Conservation (phyloP, 2,329 filamentous ascomycete genomes). For the Blastomyces emzantsi region DNA sequence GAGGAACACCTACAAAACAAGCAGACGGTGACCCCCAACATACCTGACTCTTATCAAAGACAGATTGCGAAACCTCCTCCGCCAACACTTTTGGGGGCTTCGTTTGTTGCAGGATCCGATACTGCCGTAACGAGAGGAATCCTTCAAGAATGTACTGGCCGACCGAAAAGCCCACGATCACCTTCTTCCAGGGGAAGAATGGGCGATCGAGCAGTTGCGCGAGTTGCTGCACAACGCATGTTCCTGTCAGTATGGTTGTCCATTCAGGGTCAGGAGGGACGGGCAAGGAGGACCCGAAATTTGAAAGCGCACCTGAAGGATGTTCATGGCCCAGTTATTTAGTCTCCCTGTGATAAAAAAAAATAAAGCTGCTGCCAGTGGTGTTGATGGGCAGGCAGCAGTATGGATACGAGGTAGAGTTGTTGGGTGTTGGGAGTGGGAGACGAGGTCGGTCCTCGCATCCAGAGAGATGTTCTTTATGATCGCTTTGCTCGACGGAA, state of each 20-base stretch:
- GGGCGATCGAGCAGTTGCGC: conserved; percentile 82
- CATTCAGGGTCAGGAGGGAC: not conserved
- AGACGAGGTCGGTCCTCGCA: no score
- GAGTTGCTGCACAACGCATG: conserved; percentile 46
- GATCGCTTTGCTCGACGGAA: not conserved
- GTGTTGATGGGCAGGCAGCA: not conserved
- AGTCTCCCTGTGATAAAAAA: not conserved
- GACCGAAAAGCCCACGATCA: conserved; percentile 89
- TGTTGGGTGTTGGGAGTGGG: not conserved
- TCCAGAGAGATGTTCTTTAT: not conserved
- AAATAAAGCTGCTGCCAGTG: conserved; percentile 1
- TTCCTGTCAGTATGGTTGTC: not conserved
- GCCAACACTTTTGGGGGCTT: conserved; percentile 78
- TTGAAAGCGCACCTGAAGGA: conserved; percentile 26
- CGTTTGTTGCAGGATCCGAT: conserved; percentile 69
- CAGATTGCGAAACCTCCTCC: conserved; percentile 78
- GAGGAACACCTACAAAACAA: not conserved
- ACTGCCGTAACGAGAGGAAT: conserved; percentile 82
- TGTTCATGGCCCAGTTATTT: conserved; percentile 24
- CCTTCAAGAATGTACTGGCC: conserved; percentile 87
- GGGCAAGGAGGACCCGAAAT: not conserved
- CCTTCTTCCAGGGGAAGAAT: conserved; percentile 92
- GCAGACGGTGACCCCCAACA: conserved; percentile 9
- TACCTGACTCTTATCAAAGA: conserved; percentile 87
- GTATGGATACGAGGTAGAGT: not conserved